A percentile compares a stretch with the other conserved stretches of the same genome.
Conservation (phyloP, 495 filamentous ascomycete genomes). For the Neurospora sp. region DNA sequence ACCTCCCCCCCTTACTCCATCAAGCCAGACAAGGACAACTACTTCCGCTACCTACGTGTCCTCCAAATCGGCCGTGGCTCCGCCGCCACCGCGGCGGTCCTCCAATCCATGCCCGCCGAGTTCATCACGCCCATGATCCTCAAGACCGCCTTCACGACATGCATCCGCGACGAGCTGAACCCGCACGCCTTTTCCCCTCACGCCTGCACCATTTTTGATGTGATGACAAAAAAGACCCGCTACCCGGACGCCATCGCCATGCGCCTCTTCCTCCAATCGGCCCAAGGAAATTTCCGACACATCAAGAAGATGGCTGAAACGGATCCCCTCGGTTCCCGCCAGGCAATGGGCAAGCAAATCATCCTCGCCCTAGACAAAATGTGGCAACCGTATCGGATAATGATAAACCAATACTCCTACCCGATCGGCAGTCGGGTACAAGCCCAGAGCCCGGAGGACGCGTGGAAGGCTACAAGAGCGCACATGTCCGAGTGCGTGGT, state of each 20-base stretch:
- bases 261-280: constrained; percentile 30
- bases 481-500: constrained; percentile 26
- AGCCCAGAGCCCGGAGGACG: constrained; percentile 10
- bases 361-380: constrained; percentile 27
- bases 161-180: constrained; percentile 63
- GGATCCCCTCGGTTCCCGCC: constrained; percentile 9
- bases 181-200: constrained; percentile 40
- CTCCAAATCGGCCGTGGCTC: constrained; percentile 55
- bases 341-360: constrained; percentile 24
- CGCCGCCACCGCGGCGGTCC: constrained; percentile 37
- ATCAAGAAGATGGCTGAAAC: constrained; percentile 5
- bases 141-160: constrained; percentile 59
- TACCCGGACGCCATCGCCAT: constrained; percentile 34
- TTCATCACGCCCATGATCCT: constrained; percentile 45
- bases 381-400: constrained; percentile 25
- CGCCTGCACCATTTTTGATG: constrained; percentile 46
- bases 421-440: neutral
- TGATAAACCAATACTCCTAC: constrained; percentile 17
- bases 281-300: constrained; percentile 21
- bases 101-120: constrained; percentile 40
- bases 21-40: constrained; percentile 59
- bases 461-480: constrained; percentile 2
- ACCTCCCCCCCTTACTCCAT: constrained; percentile 41
- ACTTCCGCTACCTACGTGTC: constrained; percentile 54
- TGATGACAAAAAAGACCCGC: constrained; percentile 38